Evolutionary conservation across 805 yeast genomes (phyloP).

Genomic region (Pichia phayaonensis): DNA sequence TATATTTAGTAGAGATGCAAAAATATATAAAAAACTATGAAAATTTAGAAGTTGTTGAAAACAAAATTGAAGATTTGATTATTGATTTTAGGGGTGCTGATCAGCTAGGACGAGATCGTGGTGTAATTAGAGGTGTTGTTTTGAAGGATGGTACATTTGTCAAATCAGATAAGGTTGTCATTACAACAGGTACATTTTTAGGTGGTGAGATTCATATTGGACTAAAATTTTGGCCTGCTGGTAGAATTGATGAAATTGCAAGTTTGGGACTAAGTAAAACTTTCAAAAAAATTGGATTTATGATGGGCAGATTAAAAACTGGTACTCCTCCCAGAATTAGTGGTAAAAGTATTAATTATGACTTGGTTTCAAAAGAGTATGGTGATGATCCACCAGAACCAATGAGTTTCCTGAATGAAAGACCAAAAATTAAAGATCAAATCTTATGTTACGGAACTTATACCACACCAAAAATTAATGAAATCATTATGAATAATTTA

Average conservation of each 20-base stretch:
- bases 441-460: conserved; percentile 67
- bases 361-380: conserved; percentile 53
- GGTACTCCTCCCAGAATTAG: conserved; percentile 95
- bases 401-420: conserved; percentile 76
- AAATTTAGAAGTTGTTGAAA: conserved; percentile 56
- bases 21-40: conserved; percentile 45
- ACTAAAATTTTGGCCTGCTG: conserved; percentile 70
- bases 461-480: conserved; percentile 72
- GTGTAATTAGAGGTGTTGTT: conserved; percentile 61
- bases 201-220: conserved; percentile 96
- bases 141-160: conserved; percentile 59
- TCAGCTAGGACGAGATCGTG: conserved; percentile 35
- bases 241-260: conserved; percentile 88
- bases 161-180: conserved; percentile 60
- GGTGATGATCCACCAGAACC: conserved; percentile 86
- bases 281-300: conserved; percentile 66
- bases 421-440: conserved; percentile 54
- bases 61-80: conserved; percentile 78
- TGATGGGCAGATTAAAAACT: conserved; percentile 84
- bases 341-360: conserved; percentile 61
- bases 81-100: conserved; percentile 32
- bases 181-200: conserved; percentile 93
- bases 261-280: conserved; percentile 85
- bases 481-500: conserved; percentile 58
- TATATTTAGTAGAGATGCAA: conserved; percentile 80